Percentiles rank a stretch among this genome's conserved stretches.
Evolutionary conservation across 2,329 filamentous ascomycete genomes (phyloP).

Genomic region (Aspergillus novofumigatus): DNA sequence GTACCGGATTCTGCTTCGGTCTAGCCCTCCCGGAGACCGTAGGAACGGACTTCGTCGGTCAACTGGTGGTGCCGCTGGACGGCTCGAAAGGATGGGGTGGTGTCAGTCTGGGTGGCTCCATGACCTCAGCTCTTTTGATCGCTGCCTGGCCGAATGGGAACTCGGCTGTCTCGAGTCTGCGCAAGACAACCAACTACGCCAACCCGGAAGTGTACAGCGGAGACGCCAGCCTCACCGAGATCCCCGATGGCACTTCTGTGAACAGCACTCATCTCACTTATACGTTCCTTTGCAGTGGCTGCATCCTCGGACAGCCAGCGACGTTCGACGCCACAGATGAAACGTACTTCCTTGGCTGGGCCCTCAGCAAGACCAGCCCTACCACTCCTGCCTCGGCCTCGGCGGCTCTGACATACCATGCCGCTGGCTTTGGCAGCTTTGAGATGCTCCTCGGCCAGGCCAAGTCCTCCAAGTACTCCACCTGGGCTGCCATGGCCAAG

Average conservation of each 20-base stretch:
- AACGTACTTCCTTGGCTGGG: constrained; percentile 15
- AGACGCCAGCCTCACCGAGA: constrained; percentile 10
- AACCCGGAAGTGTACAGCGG: constrained; percentile 11
- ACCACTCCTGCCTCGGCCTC: constrained; percentile 10
- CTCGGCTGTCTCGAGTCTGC: constrained; percentile 8
- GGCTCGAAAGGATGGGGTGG: constrained; percentile 16
- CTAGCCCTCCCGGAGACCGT: constrained; percentile 14
- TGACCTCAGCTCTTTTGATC: constrained; percentile 13
- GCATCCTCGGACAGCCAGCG: constrained; percentile 11
- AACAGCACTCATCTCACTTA: constrained; percentile 18
- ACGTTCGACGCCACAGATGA: constrained; percentile 10
- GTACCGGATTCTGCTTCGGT: constrained; percentile 14
- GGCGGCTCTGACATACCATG: constrained; percentile 12
- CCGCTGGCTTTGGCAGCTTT: constrained; percentile 14
- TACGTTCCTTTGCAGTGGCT: constrained; percentile 15
- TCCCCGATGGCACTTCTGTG: constrained; percentile 11
- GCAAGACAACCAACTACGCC: constrained; percentile 9
- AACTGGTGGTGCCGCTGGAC: constrained; percentile 12
- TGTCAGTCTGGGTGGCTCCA: constrained; percentile 13
- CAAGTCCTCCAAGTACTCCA: constrained; percentile 15
- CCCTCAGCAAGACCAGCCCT: constrained; percentile 12
- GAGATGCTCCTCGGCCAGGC: constrained; percentile 11
- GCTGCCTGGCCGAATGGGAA: constrained; percentile 15
- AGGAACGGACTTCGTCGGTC: constrained; percentile 13
- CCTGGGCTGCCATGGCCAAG: constrained; percentile 15